Conservation (phyloP, 2,329 filamentous ascomycete genomes). For the Colletotrichum agaves region DNA sequence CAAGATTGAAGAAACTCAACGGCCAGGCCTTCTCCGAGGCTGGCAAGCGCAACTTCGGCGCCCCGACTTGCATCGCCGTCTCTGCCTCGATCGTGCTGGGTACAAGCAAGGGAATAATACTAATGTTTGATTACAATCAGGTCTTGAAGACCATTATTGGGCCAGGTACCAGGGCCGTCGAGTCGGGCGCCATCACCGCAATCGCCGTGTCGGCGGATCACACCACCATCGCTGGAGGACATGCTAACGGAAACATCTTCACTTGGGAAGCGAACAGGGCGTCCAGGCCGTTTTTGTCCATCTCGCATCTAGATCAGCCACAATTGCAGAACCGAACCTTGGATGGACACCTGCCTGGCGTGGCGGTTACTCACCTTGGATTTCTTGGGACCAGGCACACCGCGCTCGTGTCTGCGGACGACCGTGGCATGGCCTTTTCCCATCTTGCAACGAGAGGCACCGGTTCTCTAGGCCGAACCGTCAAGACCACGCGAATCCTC, state of each 20-base stretch:
- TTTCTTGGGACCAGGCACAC: slow-evolving; percentile 95
- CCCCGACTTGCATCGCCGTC: slow-evolving; percentile 88
- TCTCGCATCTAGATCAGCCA: slow-evolving; percentile 77
- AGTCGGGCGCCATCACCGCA: slow-evolving; percentile 88
- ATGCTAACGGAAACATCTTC: slow-evolving; percentile 91
- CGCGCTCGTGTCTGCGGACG: slow-evolving; percentile 93
- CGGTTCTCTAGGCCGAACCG: slow-evolving; percentile 83
- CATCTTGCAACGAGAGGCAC: slow-evolving; percentile 93
- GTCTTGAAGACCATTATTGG: slow-evolving; percentile 94
- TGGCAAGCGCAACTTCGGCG: slow-evolving; percentile 91
- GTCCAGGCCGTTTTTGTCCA: slow-evolving; percentile 88
- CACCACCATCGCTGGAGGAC: slow-evolving; percentile 88
- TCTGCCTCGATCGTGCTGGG: slow-evolving; percentile 90
- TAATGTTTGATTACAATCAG: slow-evolving; percentile 98
- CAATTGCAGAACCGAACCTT: slow-evolving; percentile 72
- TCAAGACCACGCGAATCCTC: slow-evolving; percentile 90
- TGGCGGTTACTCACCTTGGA: slow-evolving; percentile 87
- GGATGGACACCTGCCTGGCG: slow-evolving; percentile 85
- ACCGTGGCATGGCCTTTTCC: slow-evolving; percentile 97
- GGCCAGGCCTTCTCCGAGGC: slow-evolving; percentile 91
- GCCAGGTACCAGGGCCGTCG: slow-evolving; percentile 91
- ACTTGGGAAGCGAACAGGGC: slow-evolving; percentile 92
- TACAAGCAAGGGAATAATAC: slow-evolving; percentile 91
- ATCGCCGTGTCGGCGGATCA: slow-evolving; percentile 94
- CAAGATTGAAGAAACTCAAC: slow-evolving; percentile 88